These are phyloP conservation scores for Colletotrichum liaoningense DNA, from an alignment of 2,329 filamentous ascomycete genomes.

Conservation along the genomic window DNA sequence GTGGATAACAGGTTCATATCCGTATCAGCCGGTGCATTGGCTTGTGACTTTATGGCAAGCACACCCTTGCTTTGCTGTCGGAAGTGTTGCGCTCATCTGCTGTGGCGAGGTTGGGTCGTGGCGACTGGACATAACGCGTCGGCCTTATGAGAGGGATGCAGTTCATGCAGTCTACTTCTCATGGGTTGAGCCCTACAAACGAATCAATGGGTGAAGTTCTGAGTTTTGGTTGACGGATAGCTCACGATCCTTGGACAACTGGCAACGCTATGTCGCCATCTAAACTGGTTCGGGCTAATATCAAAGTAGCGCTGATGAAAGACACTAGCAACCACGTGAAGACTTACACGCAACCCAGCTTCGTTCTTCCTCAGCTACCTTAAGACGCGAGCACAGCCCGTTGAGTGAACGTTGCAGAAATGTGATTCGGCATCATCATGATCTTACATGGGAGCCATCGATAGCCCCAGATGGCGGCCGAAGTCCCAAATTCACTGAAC, in stretches of 20 bases:
- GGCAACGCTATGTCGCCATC: constrained; percentile 14
- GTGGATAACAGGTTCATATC: background rate
- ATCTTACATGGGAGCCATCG: background rate
- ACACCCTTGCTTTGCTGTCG: background rate
- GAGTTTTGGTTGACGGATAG: background rate
- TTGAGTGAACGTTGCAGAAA: background rate
- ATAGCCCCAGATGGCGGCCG: constrained; percentile 5
- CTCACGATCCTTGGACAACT: constrained; percentile 21
- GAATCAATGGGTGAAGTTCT: background rate
- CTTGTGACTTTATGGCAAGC: background rate
- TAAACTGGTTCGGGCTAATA: constrained; percentile 2
- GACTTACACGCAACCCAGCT: background rate
- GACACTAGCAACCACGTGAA: constrained; percentile 14
- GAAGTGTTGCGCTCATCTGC: background rate
- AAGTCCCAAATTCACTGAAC: constrained; percentile 30
- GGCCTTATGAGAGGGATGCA: background rate
- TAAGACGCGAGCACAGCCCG: constrained; percentile 14
- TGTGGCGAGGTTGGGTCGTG: background rate
- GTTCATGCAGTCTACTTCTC: background rate
- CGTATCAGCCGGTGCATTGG: background rate
- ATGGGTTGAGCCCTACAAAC: background rate
- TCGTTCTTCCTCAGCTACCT: background rate
- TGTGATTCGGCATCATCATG: background rate
- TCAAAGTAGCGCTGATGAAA: constrained; percentile 13
- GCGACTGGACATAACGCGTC: background rate